Percentiles rank a stretch among this genome's conserved stretches.
phyloP scores from a whole-genome alignment of 768 basidiomycete genomes.

The Gyrodon lividus region DNA sequence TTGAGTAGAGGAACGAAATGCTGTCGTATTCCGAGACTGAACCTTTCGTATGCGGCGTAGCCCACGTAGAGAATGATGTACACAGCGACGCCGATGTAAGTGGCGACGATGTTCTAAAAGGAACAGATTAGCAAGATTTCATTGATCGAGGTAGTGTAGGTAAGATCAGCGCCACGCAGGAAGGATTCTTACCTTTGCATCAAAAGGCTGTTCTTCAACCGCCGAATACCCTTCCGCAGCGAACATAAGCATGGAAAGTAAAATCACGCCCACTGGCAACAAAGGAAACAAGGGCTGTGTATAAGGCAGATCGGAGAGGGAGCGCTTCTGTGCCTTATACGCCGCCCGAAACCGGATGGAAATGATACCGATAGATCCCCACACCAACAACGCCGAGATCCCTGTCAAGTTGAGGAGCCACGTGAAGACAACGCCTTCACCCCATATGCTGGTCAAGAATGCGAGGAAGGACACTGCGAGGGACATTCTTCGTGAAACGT shows the following conservation, averaged over 20 bases:
- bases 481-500: constrained; percentile 37
- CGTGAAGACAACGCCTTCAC: constrained; percentile 51
- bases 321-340: constrained; percentile 51
- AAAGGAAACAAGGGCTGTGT: constrained; percentile 52
- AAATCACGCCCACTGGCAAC: constrained; percentile 49
- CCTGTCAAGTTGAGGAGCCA: constrained; percentile 66
- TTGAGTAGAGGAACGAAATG: constrained; percentile 44
- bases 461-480: constrained; percentile 49
- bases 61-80: constrained; percentile 47
- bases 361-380: constrained; percentile 57
- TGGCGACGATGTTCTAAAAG: constrained; percentile 51
- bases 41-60: constrained; percentile 41
- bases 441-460: constrained; percentile 60
- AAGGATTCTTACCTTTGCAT: constrained; percentile 35
- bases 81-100: constrained; percentile 51
- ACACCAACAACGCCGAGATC: constrained; percentile 65
- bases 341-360: constrained; percentile 64
- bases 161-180: not conserved
- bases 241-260: constrained; percentile 52
- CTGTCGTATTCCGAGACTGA: constrained; percentile 23
- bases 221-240: constrained; percentile 54
- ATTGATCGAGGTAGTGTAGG: not conserved
- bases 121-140: not conserved
- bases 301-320: constrained; percentile 56
- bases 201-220: constrained; percentile 44